Evolutionary conservation across 2,329 filamentous ascomycete species (phyloP), one percentile per base, ranked within the genome.

Genomic region (Trichoderma gracile): DNA sequence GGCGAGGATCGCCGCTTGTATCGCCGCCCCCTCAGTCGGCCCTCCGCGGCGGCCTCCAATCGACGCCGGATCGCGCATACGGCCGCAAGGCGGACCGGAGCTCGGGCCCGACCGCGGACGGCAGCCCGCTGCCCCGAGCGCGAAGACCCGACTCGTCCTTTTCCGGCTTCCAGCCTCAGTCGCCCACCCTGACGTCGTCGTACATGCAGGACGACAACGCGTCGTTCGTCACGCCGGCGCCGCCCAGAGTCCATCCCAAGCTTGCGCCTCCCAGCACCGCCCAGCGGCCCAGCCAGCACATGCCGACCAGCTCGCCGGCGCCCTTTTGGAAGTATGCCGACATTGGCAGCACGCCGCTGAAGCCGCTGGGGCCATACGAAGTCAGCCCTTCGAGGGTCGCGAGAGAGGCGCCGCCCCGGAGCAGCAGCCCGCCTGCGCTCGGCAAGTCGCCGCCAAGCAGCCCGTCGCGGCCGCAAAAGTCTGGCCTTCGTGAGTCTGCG

Each of bases 281-380:
- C 5, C 90, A 93, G 73, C 83, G 91, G 63, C 92, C 92, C 10
- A 93, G 90, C 72, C 90, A 93, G 72, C 91, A 92, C 74, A 92
- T 94, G 85, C 90, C 91, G 40, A 93, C 92, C 52, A 92, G 89
- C 70, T 93, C 90, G 38, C 92, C 92, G 0, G 92, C 92, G 1
- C 91, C 91, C 0, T 95, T 96, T 76, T 96, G 92, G 92, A 93
- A 91, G 75, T 95, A 91, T 75, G 88, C 90, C 46, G 90, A 93
- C 68, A 84, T 92, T 65, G 85, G 86, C 27, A 91, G 87, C 75
- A 93, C 90, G 2, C 91, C 91, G 1, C 79, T 90, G 60, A 80
- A 81, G 69, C 77, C 80, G 15, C 70, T 77, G 4, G 71, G 75
- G 0, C 75, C 78, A 4, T 86, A 84, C 64, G 86, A 89, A 66